Evolutionary conservation across 2,329 filamentous ascomycete genomes (phyloP), one percentile per base, ranked within the genome.

Genomic region (Dactylellina sp.): DNA sequence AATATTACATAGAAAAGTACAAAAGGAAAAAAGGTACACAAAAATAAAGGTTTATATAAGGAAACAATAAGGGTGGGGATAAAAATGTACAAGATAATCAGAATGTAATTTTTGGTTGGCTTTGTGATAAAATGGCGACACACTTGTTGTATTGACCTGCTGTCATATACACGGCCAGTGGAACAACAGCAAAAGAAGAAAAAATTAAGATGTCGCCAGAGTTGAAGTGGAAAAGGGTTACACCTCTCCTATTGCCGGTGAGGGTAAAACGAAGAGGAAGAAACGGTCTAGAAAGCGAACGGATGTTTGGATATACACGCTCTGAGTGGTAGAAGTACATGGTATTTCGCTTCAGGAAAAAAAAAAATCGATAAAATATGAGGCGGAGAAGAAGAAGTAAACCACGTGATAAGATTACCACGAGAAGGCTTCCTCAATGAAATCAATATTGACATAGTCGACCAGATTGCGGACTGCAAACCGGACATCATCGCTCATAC

Each of bases 351-450:
- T 25, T 32, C 37, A 62, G 35, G 49, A 42, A 56, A 28, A 18
- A 16, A 42, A 52, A 35, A 62, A 35, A 44, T 24, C 11, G 14
- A 40, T 14, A 52, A 55, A 56, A 50, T 16, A 28, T 1, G 37
- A n/a, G 24, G 42, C 6, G 42, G 35, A 59, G 24, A 7, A 18
- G 14, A 35, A 24, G 22, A 16, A 35, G n/a, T 44, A 32, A 22
- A 40, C 11, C 40, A 28, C 22, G 3, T 28, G 32, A 37, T 56
- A 40, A 42, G 14, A 65, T 42, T 75, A 78, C 77, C 78, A 79
- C 5, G 87, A 89, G 78, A 94, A 94, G 75, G 87, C 89, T 82
- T 94, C 91, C 81, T 93, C 91, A 9, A 91, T 83, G 78, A 92
- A 92, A 79, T 93, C 89, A 14, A 93, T 84, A 44, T 89, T 88